Evolutionary conservation across 768 basidiomycete species (phyloP).

Genomic region (Phylloporus sp.): DNA sequence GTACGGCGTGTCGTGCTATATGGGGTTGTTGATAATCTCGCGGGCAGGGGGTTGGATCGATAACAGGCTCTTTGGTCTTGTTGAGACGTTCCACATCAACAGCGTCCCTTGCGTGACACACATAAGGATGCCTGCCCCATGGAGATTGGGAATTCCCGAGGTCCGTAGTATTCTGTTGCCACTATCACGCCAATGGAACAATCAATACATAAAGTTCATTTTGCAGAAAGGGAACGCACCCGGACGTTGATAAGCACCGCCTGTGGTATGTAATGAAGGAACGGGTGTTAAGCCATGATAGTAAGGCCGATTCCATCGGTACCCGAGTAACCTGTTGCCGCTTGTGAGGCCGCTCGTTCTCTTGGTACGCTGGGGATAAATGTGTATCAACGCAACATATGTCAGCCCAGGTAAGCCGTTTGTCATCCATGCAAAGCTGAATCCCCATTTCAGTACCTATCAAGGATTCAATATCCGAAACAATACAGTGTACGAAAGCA

Average conservation of each 20-base stretch:
- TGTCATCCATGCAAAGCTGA: background rate
- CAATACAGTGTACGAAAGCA: background rate
- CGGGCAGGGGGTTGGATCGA: background rate
- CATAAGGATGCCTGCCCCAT: background rate
- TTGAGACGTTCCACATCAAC: background rate
- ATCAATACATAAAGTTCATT: background rate
- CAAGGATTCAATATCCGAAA: background rate
- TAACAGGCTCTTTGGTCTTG: background rate
- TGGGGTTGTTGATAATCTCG: background rate
- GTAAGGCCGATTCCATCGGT: background rate
- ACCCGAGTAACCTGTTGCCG: background rate
- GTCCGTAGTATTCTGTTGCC: background rate
- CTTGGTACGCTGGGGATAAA: background rate
- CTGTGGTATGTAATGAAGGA: too few species aligned
- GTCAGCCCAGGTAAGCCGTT: too few species aligned
- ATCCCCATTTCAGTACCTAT: background rate
- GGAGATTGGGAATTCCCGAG: background rate
- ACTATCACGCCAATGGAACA: background rate
- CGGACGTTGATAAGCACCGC: background rate
- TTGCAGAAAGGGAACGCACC: background rate
- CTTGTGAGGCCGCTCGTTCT: background rate
- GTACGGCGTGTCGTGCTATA: background rate
- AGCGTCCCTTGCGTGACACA: background rate
- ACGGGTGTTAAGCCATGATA: too few species aligned
- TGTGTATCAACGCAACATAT: too few species aligned